Conservation (phyloP, 2,329 filamentous ascomycete genomes). For the Alternaria triticina region DNA sequence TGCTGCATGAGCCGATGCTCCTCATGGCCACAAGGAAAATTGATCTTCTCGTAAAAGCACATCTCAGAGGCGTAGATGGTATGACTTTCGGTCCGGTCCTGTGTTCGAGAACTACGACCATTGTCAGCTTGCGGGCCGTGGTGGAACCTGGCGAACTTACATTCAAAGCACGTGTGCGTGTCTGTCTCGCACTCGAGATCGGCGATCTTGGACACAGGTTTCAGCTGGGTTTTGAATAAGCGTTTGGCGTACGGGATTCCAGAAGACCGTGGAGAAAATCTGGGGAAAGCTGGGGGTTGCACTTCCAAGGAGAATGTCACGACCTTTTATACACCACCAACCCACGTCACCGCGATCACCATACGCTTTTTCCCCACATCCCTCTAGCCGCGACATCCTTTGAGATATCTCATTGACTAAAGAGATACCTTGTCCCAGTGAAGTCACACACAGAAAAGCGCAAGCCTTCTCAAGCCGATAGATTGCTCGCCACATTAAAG, state of each 20-base stretch:
- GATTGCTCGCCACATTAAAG: background rate
- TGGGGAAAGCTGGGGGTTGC: conserved; percentile 11
- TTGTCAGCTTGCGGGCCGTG: background rate
- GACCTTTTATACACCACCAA: conserved; percentile 17
- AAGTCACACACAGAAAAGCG: background rate
- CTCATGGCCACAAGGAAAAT: conserved; percentile 69
- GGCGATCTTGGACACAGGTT: background rate
- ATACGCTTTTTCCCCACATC: background rate
- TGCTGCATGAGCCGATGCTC: conserved; percentile 67
- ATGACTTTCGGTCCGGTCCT: background rate
- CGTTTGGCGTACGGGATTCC: background rate
- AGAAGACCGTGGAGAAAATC: conserved; percentile 3
- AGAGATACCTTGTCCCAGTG: background rate
- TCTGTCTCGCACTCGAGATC: background rate
- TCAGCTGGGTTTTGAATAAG: background rate
- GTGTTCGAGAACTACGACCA: background rate
- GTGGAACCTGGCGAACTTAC: background rate
- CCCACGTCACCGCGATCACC: background rate
- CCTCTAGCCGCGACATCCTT: background rate
- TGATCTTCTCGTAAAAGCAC: conserved; percentile 75
- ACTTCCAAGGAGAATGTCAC: background rate
- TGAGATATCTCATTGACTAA: background rate
- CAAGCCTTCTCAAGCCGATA: background rate
- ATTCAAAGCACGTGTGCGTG: background rate
- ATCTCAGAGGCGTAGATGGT: conserved; percentile 49